A percentile compares a stretch with the other conserved stretches of the same genome.
These are phyloP conservation scores for Macrolepiota dolichaula DNA, from an alignment of 768 basidiomycete genomes.

Conservation along the genomic window DNA sequence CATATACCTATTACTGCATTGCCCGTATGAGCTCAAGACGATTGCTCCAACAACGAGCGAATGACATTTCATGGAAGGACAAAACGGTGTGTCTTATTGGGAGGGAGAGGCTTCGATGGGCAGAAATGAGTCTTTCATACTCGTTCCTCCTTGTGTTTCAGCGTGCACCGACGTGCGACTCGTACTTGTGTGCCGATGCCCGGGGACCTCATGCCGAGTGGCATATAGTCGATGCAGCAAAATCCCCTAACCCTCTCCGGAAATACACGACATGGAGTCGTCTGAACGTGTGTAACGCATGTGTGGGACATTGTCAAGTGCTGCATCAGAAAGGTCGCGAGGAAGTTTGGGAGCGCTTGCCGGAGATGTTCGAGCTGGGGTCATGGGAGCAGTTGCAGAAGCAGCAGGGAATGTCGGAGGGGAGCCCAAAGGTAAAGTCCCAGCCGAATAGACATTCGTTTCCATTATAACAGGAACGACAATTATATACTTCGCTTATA, in stretches of 20 bases:
- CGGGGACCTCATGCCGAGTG: conserved; percentile 40
- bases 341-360: conserved; percentile 37
- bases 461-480: not conserved
- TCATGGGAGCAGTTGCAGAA: conserved; percentile 32
- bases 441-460: conserved; percentile 6
- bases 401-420: conserved; percentile 19
- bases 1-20: conserved; percentile 48
- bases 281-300: conserved; percentile 32
- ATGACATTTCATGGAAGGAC: conserved; percentile 35
- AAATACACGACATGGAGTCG: conserved; percentile 31
- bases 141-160: conserved; percentile 39
- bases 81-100: conserved; percentile 38
- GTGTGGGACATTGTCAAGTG: conserved; percentile 27
- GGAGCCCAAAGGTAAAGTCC: not conserved
- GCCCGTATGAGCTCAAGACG: conserved; percentile 37
- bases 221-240: conserved; percentile 35
- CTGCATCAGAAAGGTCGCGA: conserved; percentile 29
- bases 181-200: conserved; percentile 28
- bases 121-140: conserved; percentile 39
- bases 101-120: conserved; percentile 36
- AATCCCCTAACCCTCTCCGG: conserved; percentile 31
- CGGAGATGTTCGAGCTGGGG: conserved; percentile 34
- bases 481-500: not conserved
- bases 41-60: conserved; percentile 30
- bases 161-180: conserved; percentile 26